Base-by-base conservation (phyloP, 371 early-diverging fungal species). In the Coemansia sp. region DNA sequence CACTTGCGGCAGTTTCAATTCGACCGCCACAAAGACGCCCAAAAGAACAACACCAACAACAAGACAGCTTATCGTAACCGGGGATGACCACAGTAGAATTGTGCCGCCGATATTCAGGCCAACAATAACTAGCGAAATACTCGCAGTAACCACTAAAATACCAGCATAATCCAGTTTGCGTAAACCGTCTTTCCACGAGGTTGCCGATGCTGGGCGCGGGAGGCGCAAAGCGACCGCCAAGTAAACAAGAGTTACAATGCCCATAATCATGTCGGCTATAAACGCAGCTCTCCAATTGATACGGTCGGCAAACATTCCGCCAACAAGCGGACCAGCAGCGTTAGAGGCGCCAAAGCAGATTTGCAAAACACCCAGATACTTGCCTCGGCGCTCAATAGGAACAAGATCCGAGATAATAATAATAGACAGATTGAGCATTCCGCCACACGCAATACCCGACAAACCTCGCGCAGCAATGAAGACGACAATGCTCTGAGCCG, bases 221-320 rank as follows among this genome's bases (percentile, higher is more conserved):
- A 86, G 72, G 13, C 81, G 82, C 42, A 87, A 77, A 34, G 85
- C 80, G 3, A 84, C 39, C 1, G 85, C 66, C 51, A 88, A 68
- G 7, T 80, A 67, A 11, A 75, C 68, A 6, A 83, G 56, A 1
- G 85, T 79, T 10, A 82, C 60, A 0, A 79, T 63, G 31, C 85
- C 84, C 59, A 87, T 69, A 14, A 81, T 81, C 62, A 86, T 58
- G 47, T 85, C 85, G 29, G 85, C 77, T 50, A 80, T 88, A 69
- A 88, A 90, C 40, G 85, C 87, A 75, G 87, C 88, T 21, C 87
- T 83, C 90, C 89, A 90, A 6, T 77, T 74, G 29, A 86, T 72
- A 18, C 34, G 55, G 63, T 79, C 79, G 4, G 79, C 68, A 39
- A 79, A 66, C 27, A 79, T 51, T 2, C 79, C 79, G 16, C 79